phyloP scores from a whole-genome alignment of 371 early-diverging fungal species.

The Fennellomyces sp. region DNA sequence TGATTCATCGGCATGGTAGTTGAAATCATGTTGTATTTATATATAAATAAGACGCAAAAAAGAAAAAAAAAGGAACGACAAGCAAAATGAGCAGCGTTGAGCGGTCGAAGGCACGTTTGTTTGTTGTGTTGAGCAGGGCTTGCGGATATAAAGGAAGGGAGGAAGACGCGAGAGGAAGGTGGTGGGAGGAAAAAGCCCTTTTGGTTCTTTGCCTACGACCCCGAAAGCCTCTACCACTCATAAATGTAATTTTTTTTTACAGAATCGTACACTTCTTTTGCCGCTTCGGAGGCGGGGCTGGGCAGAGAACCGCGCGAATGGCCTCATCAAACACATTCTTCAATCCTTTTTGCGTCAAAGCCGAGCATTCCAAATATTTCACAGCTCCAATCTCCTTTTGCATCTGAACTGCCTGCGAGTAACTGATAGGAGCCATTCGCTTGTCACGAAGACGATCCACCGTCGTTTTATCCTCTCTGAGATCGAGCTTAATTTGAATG shows the following conservation, averaged over 20 bases:
- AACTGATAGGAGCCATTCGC: constrained; percentile 90
- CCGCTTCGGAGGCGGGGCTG: constrained; percentile 53
- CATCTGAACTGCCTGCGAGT: constrained; percentile 88
- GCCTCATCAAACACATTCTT: constrained; percentile 99
- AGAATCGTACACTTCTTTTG: constrained; percentile 37
- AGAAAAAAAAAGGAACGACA: not conserved
- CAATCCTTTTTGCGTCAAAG: constrained; percentile 96
- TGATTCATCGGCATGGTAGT: constrained; percentile 16
- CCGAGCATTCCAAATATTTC: constrained; percentile 97
- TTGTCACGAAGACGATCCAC: constrained; percentile 86
- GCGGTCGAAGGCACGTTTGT: not conserved
- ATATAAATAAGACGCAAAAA: not conserved
- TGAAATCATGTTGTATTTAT: not conserved
- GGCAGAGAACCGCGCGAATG: constrained; percentile 88
- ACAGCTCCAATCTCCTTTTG: constrained; percentile 90
- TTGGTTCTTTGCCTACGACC: not conserved
- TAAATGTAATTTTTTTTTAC: not conserved
- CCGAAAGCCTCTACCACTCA: no score
- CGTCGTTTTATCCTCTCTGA: constrained; percentile 91
- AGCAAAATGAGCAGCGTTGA: not conserved
- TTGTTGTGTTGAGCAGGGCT: no score
- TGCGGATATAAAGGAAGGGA: not conserved
- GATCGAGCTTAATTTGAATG: no score
- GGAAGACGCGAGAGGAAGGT: not conserved
- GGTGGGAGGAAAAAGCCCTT: not conserved